phyloP scores from a whole-genome alignment of 345 rosid species.

The Corchorus capsularis region DNA sequence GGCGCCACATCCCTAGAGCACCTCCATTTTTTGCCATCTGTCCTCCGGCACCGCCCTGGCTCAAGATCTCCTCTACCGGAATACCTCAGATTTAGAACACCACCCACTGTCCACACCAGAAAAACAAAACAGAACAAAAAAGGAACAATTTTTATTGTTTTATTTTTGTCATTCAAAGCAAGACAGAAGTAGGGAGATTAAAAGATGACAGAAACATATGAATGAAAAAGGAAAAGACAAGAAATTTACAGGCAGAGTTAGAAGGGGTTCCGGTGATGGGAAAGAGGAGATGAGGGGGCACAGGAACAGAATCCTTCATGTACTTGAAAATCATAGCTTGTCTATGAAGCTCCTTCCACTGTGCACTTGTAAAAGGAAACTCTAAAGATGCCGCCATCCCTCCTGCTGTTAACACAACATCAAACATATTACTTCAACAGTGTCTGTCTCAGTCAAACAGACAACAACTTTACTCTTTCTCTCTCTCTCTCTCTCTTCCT shows the following conservation, averaged over 20 bases:
- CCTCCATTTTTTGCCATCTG: slow-evolving; percentile 93
- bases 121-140: slow-evolving; percentile 12
- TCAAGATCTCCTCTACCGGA: slow-evolving; percentile 55
- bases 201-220: neutral
- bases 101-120: slow-evolving; percentile 32
- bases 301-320: slow-evolving; percentile 82
- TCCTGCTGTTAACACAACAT: slow-evolving; percentile 26
- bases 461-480: neutral
- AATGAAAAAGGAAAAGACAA: neutral
- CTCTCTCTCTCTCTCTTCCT: neutral
- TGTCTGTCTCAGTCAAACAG: slow-evolving; percentile 17
- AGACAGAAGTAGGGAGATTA: neutral
- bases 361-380: slow-evolving; percentile 76
- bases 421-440: neutral
- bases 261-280: slow-evolving; percentile 32
- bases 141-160: neutral
- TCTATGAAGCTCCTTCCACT: slow-evolving; percentile 78
- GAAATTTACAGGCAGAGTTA: slow-evolving; percentile 31
- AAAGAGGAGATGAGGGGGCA: slow-evolving; percentile 71
- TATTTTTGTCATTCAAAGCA: neutral
- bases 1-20: slow-evolving; percentile 79
- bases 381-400: slow-evolving; percentile 32
- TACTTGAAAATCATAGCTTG: slow-evolving; percentile 85
- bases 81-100: slow-evolving; percentile 36
- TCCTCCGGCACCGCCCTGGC: slow-evolving; percentile 83